A percentile compares a stretch with the other conserved stretches of the same genome.
phyloP scores from a whole-genome alignment of 139 green algal genomes.

The Chlamydomonas sphaeroides region DNA sequence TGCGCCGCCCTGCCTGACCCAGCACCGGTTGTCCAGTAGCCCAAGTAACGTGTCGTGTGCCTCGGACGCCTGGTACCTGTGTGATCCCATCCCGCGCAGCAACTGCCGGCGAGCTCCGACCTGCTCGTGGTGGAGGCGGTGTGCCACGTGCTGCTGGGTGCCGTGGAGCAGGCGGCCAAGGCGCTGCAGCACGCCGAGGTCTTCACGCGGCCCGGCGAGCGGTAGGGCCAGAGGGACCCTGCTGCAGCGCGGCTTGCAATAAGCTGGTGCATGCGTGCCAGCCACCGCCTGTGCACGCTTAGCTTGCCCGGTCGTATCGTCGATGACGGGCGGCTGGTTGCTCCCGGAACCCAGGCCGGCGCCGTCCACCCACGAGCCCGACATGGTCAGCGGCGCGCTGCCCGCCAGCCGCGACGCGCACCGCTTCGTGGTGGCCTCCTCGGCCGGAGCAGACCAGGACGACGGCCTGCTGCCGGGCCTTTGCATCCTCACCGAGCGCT shows the following conservation, averaged over 20 bases:
- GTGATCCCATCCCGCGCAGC: slow-evolving; percentile 4
- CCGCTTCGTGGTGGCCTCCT: slow-evolving; percentile 48
- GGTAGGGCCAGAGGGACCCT: no score
- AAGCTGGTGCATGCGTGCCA: no score
- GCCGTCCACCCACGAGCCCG: no score
- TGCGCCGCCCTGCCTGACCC: no score
- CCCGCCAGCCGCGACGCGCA: slow-evolving; percentile 26
- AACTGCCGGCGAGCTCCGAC: slow-evolving; percentile 18
- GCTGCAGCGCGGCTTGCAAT: no score
- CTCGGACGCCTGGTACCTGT: no score
- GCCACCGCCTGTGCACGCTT: no score
- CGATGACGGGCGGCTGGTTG: no score
- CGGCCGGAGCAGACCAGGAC: slow-evolving; percentile 11
- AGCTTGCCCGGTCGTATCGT: no score
- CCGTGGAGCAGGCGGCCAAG: not conserved
- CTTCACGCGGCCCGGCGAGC: not conserved
- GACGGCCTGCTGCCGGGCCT: slow-evolving; percentile 69
- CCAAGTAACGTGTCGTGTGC: no score
- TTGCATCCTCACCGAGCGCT: slow-evolving; percentile 64
- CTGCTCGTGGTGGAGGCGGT: slow-evolving; percentile 33
- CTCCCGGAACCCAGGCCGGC: no score
- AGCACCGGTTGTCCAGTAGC: no score
- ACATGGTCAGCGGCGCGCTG: not conserved
- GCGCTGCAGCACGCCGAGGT: not conserved
- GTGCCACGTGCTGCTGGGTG: slow-evolving; percentile 33